Base-by-base conservation (phyloP, 139 green algal genomes). In the Zygnema cylindricum region DNA sequence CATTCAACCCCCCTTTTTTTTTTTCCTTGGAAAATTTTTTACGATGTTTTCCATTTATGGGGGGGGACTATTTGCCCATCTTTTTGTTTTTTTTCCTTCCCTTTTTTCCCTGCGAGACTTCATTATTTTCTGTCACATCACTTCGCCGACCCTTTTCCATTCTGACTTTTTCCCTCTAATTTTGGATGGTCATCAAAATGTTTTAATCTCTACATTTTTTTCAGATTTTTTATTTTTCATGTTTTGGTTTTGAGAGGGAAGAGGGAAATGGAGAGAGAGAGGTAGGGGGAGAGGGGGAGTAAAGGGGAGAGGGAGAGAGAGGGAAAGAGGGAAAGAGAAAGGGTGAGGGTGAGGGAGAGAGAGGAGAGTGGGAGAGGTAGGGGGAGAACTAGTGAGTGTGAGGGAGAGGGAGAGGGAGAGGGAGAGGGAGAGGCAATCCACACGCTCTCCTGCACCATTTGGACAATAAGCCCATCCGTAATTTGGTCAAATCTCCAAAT, bases 261-360 rank as follows among this genome's bases (percentile, higher is more conserved):
- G 57, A 30, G 57, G 57, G 30, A 25, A 35, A 35, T 35, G 30
- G 30, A 73, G 30, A 73, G 25, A 73, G 25, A 30, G 30, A 35
- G 25, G 30, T 35, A 73, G 57, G 25, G 57, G 25, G 25, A 25
- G 30, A 73, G 30, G 30, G 25, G 30, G 30, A 35, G 25, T 25
- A 25, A 73, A 25, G 25, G 30, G 57, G 57, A 73, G 30, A 30
- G 30, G 30, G 57, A 73, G 57, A 73, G 30, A 30, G 30, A 30
- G 30, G 30, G 57, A 73, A 73, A 73, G 57, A 73, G 57, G 57
- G 57, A 30, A 73, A 73, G 57, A 73, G 30, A 73, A 73, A 30
- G 57, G 57, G 30, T 25, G 57, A 30, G 30, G 57, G 57, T 25
- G 30, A 30, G 57, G 57, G 30, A 30, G 57, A 30, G 30, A 30